phyloP scores from a whole-genome alignment of 1,284 basidiomycete genomes.

The Somion occarium region DNA sequence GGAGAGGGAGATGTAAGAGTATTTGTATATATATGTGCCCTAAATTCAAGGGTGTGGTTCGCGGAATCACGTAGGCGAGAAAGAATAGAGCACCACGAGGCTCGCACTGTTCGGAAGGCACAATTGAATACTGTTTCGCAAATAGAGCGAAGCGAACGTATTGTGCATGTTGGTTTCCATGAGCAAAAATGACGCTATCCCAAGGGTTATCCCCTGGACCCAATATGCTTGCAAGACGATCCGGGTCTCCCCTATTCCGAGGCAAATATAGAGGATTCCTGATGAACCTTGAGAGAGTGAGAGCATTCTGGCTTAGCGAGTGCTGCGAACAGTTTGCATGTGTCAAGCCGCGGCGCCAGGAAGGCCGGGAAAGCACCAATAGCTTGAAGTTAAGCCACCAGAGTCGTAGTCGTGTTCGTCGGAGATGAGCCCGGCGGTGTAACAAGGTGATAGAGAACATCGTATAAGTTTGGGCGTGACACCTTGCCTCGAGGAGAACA shows the following conservation, averaged over 20 bases:
- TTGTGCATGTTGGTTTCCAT: background rate
- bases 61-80: background rate
- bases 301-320: background rate
- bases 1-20: background rate
- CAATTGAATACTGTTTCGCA: background rate
- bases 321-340: background rate
- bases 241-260: background rate
- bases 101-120: background rate
- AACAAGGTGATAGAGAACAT: background rate
- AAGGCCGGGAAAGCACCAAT: background rate
- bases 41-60: background rate
- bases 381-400: background rate
- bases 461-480: background rate
- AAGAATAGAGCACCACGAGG: background rate
- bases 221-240: too few species aligned
- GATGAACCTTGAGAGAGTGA: background rate
- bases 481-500: background rate
- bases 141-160: background rate
- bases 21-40: constrained; percentile 6
- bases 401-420: background rate
- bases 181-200: background rate
- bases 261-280: background rate
- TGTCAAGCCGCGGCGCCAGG: background rate
- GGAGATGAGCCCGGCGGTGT: background rate
- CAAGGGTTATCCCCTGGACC: background rate